A percentile compares a stretch with the other conserved stretches of the same genome.
Conservation (phyloP, 1,284 basidiomycete species). For the Trametes versicolor region DNA sequence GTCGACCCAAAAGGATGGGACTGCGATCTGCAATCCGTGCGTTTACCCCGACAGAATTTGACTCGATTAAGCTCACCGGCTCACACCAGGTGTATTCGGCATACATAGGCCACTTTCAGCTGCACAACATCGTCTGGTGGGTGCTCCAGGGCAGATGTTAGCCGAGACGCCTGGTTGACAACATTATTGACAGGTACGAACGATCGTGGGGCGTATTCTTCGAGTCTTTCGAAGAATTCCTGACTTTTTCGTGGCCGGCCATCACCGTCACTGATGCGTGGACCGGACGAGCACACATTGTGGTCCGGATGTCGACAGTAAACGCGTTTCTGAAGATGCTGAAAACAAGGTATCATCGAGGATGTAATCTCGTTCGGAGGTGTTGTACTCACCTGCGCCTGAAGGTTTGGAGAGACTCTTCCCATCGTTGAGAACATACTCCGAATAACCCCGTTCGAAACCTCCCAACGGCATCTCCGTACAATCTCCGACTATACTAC, state of each 20-base stretch:
- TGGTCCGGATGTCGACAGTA: conserved; percentile 76
- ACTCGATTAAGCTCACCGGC: not conserved
- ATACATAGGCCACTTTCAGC: conserved; percentile 86
- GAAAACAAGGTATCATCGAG: conserved; percentile 66
- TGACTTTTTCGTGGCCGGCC: conserved; percentile 87
- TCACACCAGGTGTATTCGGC: conserved; percentile 76
- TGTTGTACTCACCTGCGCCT: not conserved
- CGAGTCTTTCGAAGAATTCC: conserved; percentile 82
- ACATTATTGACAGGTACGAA: conserved; percentile 67
- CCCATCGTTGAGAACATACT: conserved; percentile 77
- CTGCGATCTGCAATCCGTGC: conserved; percentile 85
- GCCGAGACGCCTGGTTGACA: not conserved
- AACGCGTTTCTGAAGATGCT: conserved; percentile 82
- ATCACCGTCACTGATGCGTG: conserved; percentile 80
- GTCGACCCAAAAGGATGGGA: conserved; percentile 86
- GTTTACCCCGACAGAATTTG: conserved; percentile 30
- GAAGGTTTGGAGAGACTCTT: conserved; percentile 77
- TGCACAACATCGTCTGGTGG: conserved; percentile 77
- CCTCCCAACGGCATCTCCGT: conserved; percentile 70
- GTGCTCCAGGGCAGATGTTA: not conserved
- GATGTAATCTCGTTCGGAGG: not conserved
- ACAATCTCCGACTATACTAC: conserved; percentile 73
- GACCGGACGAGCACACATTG: conserved; percentile 83
- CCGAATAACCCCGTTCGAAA: conserved; percentile 72
- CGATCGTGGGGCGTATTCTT: conserved; percentile 86